Evolutionary conservation across 208 protist species (phyloP).

Genomic region (Trypanosoma mega): DNA sequence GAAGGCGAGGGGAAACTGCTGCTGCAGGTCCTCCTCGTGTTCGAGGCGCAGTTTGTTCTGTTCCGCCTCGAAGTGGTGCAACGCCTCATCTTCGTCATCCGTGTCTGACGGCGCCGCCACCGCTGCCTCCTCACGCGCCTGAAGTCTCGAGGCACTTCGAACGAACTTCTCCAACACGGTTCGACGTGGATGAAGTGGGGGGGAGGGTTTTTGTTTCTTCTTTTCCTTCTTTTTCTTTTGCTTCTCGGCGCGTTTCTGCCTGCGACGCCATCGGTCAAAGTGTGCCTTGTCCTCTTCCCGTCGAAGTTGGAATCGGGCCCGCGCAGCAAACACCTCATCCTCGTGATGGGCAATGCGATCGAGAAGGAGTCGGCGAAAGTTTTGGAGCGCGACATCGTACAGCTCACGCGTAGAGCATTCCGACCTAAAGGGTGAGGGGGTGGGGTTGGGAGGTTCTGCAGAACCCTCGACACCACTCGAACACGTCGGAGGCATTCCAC

Average conservation of each 20-base stretch:
- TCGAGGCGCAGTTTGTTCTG: constrained; percentile 38
- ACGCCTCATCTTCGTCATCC: constrained; percentile 1
- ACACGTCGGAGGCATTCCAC: too few species aligned
- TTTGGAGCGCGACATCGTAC: constrained; percentile 5
- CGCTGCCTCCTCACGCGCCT: too few species aligned
- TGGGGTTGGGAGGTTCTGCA: too few species aligned
- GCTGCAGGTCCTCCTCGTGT: constrained; percentile 33
- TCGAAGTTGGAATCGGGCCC: constrained; percentile 29
- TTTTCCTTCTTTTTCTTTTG: neutral
- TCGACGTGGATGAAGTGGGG: too few species aligned
- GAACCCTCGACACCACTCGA: too few species aligned
- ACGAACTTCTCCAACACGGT: neutral
- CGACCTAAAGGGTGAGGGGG: too few species aligned
- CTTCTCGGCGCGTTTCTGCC: neutral
- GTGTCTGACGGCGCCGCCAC: too few species aligned
- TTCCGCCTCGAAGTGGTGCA: constrained; percentile 30
- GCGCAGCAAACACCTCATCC: constrained; percentile 28
- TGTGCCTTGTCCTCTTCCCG: constrained; percentile 21
- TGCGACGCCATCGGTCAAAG: constrained; percentile 11
- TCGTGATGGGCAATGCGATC: constrained; percentile 33
- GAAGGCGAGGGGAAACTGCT: constrained; percentile 46
- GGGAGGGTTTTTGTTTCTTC: neutral
- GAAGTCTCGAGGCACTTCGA: neutral
- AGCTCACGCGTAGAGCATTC: constrained; percentile 8
- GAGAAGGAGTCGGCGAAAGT: constrained; percentile 12